phyloP scores from a whole-genome alignment of 768 basidiomycete genomes.

The Boletus eberwhitei region DNA sequence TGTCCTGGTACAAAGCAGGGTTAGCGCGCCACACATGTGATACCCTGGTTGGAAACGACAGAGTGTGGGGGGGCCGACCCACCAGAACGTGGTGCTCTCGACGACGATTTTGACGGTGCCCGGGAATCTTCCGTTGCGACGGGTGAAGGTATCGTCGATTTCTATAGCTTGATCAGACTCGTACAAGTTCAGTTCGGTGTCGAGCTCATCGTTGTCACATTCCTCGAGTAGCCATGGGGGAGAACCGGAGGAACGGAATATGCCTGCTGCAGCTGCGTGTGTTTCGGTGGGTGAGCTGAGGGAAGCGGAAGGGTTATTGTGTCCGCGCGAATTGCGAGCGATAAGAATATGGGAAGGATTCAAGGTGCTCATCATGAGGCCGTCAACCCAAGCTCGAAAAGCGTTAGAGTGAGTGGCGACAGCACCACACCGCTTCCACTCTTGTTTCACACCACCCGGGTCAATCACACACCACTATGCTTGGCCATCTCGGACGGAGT shows the following conservation, averaged over 20 bases:
- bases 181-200: slow-evolving; percentile 65
- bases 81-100: slow-evolving; percentile 89
- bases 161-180: slow-evolving; percentile 72
- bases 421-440: background rate
- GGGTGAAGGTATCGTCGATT: slow-evolving; percentile 76
- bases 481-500: no score
- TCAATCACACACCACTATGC: no score
- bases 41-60: background rate
- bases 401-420: background rate
- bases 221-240: slow-evolving; percentile 81
- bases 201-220: slow-evolving; percentile 64
- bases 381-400: background rate
- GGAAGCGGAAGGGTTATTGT: slow-evolving; percentile 71
- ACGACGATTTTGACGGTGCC: slow-evolving; percentile 92
- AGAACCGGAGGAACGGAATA: slow-evolving; percentile 77
- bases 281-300: slow-evolving; percentile 86
- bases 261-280: slow-evolving; percentile 81
- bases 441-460: background rate
- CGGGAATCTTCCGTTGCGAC: slow-evolving; percentile 56
- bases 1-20: slow-evolving; percentile 49
- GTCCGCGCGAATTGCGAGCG: slow-evolving; percentile 77
- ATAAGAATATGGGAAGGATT: slow-evolving; percentile 88
- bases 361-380: slow-evolving; percentile 19
- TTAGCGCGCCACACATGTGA: slow-evolving; percentile 6
- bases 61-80: slow-evolving; percentile 26